phyloP scores from a whole-genome alignment of 129 eudicot genomes.

The Escallonia rubra region DNA sequence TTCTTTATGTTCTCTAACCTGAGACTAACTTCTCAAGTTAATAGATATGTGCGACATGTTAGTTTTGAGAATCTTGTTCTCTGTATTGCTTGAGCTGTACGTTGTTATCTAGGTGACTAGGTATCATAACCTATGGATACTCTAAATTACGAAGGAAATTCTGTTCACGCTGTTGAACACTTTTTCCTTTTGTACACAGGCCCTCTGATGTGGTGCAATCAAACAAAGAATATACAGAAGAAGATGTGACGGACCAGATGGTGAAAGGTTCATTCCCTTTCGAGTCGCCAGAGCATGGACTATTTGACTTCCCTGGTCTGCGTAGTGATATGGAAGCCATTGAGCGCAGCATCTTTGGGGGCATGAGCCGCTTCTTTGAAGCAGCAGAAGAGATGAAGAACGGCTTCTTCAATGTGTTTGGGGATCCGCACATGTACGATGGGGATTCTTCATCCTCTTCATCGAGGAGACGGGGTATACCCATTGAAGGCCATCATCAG shows the following conservation, averaged over 20 bases:
- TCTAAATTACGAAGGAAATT: no score
- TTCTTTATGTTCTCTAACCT: no score
- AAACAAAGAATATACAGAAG: slow-evolving; percentile 84
- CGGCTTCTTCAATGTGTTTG: slow-evolving; percentile 49
- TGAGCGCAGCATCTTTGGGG: slow-evolving; percentile 54
- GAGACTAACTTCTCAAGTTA: no score
- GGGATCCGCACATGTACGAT: slow-evolving; percentile 39
- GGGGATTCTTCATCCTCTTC: slow-evolving; percentile 38
- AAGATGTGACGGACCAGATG: slow-evolving; percentile 73
- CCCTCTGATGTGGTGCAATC: slow-evolving; percentile 80
- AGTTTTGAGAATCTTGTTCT: no score
- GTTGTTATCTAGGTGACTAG: no score
- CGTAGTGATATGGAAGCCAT: slow-evolving; percentile 82
- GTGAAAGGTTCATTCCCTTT: slow-evolving; percentile 37
- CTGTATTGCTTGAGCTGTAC: no score
- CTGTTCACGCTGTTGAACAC: background rate
- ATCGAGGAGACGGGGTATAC: slow-evolving; percentile 32
- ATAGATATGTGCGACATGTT: no score
- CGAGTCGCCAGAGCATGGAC: slow-evolving; percentile 28
- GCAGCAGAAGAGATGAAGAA: slow-evolving; percentile 81
- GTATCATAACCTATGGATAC: no score
- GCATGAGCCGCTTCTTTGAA: slow-evolving; percentile 58
- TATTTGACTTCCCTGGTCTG: slow-evolving; percentile 67
- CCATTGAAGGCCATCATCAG: slow-evolving; percentile 29
- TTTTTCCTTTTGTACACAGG: slow-evolving; percentile 28